A percentile compares a stretch with the other conserved stretches of the same genome.
Evolutionary conservation across 2,329 filamentous ascomycete genomes (phyloP).

Genomic region (Cryphonectria radicalis): DNA sequence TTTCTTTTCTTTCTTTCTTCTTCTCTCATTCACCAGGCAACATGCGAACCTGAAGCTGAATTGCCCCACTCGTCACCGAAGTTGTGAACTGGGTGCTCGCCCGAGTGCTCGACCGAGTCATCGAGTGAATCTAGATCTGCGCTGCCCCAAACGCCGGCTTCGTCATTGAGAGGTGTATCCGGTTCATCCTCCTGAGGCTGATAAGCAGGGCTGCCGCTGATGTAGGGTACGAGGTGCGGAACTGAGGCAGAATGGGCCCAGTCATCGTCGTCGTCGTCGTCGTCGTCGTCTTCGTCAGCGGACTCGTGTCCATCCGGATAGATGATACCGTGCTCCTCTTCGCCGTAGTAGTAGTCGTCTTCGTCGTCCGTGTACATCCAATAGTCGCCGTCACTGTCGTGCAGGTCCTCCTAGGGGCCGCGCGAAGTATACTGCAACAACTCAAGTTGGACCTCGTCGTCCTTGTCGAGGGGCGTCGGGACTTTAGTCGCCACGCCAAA

Average conservation of each 20-base stretch:
- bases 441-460: conserved; percentile 2
- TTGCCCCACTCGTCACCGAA: neutral
- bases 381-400: neutral
- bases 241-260: too few species aligned
- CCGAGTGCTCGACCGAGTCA: too few species aligned
- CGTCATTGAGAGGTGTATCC: neutral
- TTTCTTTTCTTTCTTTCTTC: too few species aligned
- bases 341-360: neutral
- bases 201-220: neutral
- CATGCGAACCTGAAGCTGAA: neutral
- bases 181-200: neutral
- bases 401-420: conserved; percentile 15
- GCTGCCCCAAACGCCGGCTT: neutral
- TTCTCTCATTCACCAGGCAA: neutral
- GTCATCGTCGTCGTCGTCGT: neutral
- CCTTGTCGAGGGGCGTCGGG: conserved; percentile 29
- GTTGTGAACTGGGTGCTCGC: too few species aligned
- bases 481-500: conserved; percentile 36
- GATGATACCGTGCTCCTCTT: conserved; percentile 9
- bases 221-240: neutral
- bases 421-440: conserved; percentile 15
- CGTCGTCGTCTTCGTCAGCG: neutral
- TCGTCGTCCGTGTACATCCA: conserved; percentile 5
- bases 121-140: neutral
- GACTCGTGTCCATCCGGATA: neutral